A percentile compares a stretch with the other conserved stretches of the same genome.
These are phyloP conservation scores for Colletotrichum agaves DNA, from an alignment of 2,329 filamentous ascomycete species.

Conservation along the genomic window DNA sequence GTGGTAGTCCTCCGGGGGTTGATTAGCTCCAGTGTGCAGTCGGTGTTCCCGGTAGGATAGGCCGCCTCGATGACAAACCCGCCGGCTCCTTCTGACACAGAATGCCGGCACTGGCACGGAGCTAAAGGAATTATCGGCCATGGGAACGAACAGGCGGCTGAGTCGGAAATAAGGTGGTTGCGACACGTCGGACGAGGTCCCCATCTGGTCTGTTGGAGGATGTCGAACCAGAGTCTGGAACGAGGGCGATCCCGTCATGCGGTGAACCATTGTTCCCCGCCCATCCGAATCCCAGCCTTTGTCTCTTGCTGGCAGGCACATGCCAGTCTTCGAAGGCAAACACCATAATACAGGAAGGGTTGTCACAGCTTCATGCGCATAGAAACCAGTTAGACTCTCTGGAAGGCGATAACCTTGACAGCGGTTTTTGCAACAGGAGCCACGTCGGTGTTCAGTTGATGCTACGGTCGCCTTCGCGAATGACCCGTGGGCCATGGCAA, in stretches of 20 bases:
- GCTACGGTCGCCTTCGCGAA: neutral
- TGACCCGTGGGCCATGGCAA: slow-evolving; percentile 1
- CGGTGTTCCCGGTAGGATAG: neutral
- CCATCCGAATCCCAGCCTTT: neutral
- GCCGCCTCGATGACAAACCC: neutral
- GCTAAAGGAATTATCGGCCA: neutral
- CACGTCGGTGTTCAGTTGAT: slow-evolving; percentile 23
- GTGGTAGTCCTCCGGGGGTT: neutral
- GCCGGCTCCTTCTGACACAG: slow-evolving; percentile 13
- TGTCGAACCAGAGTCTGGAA: slow-evolving; percentile 14
- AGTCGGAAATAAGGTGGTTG: slow-evolving; percentile 32
- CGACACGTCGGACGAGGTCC: slow-evolving; percentile 32
- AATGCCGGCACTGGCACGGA: slow-evolving; percentile 17
- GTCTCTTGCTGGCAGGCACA: slow-evolving; percentile 20
- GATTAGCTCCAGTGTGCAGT: neutral
- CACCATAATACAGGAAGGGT: neutral
- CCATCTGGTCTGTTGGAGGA: slow-evolving; percentile 10
- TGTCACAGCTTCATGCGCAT: slow-evolving; percentile 33
- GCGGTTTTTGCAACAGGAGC: slow-evolving; percentile 8
- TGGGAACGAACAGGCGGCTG: slow-evolving; percentile 12
- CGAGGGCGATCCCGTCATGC: slow-evolving; percentile 24
- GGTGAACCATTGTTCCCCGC: slow-evolving; percentile 29
- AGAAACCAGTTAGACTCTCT: slow-evolving; percentile 19
- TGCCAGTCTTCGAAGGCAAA: slow-evolving; percentile 16
- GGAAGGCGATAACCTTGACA: neutral